Evolutionary conservation across 2,329 filamentous ascomycete species (phyloP), one percentile per base, ranked within the genome.

Genomic region (Cyanodermella asteris): DNA sequence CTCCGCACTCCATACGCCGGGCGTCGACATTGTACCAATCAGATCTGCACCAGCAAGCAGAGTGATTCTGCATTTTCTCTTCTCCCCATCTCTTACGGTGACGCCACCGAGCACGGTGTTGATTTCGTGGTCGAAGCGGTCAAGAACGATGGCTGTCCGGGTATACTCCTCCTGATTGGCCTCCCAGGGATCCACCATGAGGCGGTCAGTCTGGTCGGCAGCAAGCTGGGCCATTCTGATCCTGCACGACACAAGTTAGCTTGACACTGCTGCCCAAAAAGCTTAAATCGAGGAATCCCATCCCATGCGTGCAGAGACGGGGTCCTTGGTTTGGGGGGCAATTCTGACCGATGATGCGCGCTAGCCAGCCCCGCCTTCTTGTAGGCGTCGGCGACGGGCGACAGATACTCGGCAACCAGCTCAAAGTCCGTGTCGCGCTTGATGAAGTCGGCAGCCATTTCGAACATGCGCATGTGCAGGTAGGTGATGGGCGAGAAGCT

Each of bases 101-200:
- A 87, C 65, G 5, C 82, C 82, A 19, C 73, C 71, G 16, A 71
- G 56, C 22, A 78, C 64, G 13, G 65, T 62, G 44, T 93, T 91
- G 44, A 93, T 77, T 46, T 93, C 80, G 42, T 84, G 55, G 36
- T 90, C 71, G 39, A 93, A 87, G 49, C 93, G 84, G 42, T 91
- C 31, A 8, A 33, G 24, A 6, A 31, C 31, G 18, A 22, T 9
- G 12, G 17, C 6, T 5, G n/a, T 8, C 3, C 2, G 3, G 11
- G 20, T 14, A 5, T 9, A 12, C 36, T 75, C 62, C 40, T 72
- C 65, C 50, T 90, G 70, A 38, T 74, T 56, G n/a, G 78, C 75
- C 56, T 91, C 82, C 72, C 76, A 90, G 0, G 75, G 69, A 44
- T 91, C 80, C 22, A 87, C 76, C 68, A 80, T 80, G 31, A 90